phyloP scores from a whole-genome alignment of 495 filamentous ascomycete species.

The Amphirosellinia nigrospora region DNA sequence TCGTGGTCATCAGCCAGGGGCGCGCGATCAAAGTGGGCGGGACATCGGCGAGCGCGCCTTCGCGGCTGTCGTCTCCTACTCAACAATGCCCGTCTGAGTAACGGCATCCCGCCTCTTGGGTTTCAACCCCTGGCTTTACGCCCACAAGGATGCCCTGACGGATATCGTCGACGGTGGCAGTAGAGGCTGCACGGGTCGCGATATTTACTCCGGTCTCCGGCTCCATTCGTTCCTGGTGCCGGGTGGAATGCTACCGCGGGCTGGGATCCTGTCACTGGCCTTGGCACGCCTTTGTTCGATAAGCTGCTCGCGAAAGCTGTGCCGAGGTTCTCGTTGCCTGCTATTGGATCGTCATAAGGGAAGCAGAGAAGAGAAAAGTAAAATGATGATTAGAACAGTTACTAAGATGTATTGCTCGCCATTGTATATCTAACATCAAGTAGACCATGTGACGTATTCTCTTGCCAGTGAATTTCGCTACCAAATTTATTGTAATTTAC shows the following conservation, averaged over 20 bases:
- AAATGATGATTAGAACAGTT: background rate
- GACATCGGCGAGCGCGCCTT: constrained; percentile 45
- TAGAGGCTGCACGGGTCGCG: constrained; percentile 55
- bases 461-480: too few species aligned
- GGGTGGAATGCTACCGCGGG: constrained; percentile 65
- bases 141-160: constrained; percentile 55
- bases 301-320: constrained; percentile 37
- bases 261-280: constrained; percentile 53
- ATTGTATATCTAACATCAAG: too few species aligned
- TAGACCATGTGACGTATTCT: too few species aligned
- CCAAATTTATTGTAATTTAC: too few species aligned
- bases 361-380: too few species aligned
- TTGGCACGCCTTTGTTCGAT: constrained; percentile 46
- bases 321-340: constrained; percentile 4
- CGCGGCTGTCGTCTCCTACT: constrained; percentile 59
- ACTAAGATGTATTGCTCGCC: background rate
- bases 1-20: constrained; percentile 56
- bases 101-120: constrained; percentile 57
- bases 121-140: constrained; percentile 74
- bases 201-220: constrained; percentile 30
- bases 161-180: constrained; percentile 64
- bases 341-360: background rate
- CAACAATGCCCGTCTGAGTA: constrained; percentile 61
- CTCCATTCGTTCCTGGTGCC: constrained; percentile 55
- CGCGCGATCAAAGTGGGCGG: constrained; percentile 50